Evolutionary conservation across 805 yeast genomes (phyloP).

Genomic region (Saccharomycopsis synnaedendra): DNA sequence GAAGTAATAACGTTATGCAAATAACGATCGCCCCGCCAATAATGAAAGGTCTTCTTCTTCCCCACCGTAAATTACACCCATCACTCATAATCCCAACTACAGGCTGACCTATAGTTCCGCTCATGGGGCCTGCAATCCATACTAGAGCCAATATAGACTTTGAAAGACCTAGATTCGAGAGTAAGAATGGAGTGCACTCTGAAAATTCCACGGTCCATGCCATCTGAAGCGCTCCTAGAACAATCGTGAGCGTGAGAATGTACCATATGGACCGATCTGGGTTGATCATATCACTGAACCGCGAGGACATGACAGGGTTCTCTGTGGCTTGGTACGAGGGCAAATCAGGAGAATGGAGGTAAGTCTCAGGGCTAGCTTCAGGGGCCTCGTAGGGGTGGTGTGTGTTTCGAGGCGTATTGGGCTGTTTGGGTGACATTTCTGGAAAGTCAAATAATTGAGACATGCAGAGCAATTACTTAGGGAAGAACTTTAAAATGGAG

Average conservation of each 20-base stretch:
- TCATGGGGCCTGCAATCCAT: constrained; percentile 59
- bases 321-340: background rate
- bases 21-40: constrained; percentile 43
- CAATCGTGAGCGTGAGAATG: constrained; percentile 33
- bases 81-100: constrained; percentile 50
- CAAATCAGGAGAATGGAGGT: background rate
- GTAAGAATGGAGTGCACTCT: constrained; percentile 48
- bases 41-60: constrained; percentile 48
- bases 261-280: constrained; percentile 34
- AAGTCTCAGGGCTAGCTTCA: background rate
- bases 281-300: constrained; percentile 20
- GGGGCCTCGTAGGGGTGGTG: background rate
- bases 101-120: constrained; percentile 57
- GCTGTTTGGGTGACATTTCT: no score
- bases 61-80: constrained; percentile 31
- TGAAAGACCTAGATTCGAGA: constrained; percentile 46
- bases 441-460: no score
- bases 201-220: constrained; percentile 60
- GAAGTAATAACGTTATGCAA: constrained; percentile 29
- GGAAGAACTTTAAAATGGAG: no score
- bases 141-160: constrained; percentile 43
- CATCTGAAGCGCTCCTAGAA: constrained; percentile 47
- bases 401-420: background rate
- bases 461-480: no score
- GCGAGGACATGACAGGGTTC: background rate